phyloP scores from a whole-genome alignment of 2,329 filamentous ascomycete species.

The Penicillium hordei region DNA sequence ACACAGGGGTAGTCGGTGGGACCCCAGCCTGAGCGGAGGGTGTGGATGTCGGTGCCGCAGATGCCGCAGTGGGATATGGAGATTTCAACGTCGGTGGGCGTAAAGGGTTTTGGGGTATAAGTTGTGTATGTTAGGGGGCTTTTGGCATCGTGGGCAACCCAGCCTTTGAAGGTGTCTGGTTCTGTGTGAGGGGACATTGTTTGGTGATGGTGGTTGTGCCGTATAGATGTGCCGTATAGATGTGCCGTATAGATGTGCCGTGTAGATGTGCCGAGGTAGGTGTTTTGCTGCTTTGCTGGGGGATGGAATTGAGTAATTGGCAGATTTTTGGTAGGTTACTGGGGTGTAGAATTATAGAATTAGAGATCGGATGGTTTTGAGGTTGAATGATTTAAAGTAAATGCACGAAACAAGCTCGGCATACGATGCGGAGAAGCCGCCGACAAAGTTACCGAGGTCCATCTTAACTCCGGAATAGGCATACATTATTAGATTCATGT shows the following conservation, averaged over 20 bases:
- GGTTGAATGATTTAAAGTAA: neutral
- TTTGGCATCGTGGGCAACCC: slow-evolving; percentile 40
- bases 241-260: neutral
- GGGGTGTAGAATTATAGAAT: neutral
- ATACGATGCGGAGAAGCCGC: slow-evolving; percentile 14
- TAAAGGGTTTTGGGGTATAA: slow-evolving; percentile 46
- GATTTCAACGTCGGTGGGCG: slow-evolving; percentile 66
- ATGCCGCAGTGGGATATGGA: slow-evolving; percentile 66
- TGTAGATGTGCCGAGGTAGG: slow-evolving; percentile 1
- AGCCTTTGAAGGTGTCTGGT: slow-evolving; percentile 40
- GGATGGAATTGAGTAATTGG: neutral
- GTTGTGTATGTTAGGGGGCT: slow-evolving; percentile 34
- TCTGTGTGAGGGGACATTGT: neutral
- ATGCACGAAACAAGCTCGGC: neutral
- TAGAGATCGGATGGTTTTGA: neutral
- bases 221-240: slow-evolving; percentile 5
- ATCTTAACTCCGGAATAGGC: slow-evolving; percentile 1
- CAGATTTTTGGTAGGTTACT: neutral
- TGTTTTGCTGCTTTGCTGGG: neutral
- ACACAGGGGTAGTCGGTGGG: slow-evolving; percentile 49
- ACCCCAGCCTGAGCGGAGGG: slow-evolving; percentile 53
- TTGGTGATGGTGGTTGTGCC: neutral
- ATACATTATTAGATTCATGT: slow-evolving; percentile 1
- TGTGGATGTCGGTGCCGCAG: slow-evolving; percentile 64
- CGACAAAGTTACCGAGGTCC: slow-evolving; percentile 14